Percentiles rank a stretch among this genome's conserved stretches.
These are phyloP conservation scores for Panaeolus cyanescens DNA, from an alignment of 768 basidiomycete species.

Conservation along the genomic window DNA sequence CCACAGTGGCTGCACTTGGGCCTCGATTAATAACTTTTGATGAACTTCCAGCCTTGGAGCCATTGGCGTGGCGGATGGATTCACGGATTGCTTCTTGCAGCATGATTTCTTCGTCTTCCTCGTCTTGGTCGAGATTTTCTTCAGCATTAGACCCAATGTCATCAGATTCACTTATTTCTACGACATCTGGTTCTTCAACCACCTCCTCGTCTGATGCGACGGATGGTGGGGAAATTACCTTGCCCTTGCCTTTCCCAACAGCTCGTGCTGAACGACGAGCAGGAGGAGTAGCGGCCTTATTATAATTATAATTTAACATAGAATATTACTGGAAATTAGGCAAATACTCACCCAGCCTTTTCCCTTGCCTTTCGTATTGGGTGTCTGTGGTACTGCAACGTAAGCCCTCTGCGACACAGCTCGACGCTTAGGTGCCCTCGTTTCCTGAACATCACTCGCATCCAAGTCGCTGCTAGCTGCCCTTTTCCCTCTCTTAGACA, in stretches of 20 bases:
- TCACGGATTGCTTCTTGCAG: conserved; percentile 54
- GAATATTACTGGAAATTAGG: background rate
- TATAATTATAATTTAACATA: background rate
- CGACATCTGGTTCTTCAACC: conserved; percentile 36
- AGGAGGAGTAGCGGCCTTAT: conserved; percentile 36
- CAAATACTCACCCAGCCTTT: conserved; percentile 29
- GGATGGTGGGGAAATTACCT: conserved; percentile 8
- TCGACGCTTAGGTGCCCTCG: conserved; percentile 37
- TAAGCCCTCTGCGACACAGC: conserved; percentile 32
- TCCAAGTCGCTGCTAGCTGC: conserved; percentile 23
- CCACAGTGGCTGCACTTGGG: conserved; percentile 39
- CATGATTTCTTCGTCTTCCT: conserved; percentile 55
- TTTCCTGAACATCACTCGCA: conserved; percentile 21
- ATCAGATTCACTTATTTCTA: conserved; percentile 48
- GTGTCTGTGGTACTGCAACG: conserved; percentile 32
- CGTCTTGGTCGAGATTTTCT: conserved; percentile 34
- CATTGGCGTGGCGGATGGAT: conserved; percentile 43
- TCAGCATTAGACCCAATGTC: conserved; percentile 54
- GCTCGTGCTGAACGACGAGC: conserved; percentile 17
- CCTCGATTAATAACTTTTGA: conserved; percentile 29
- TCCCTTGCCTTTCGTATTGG: conserved; percentile 26
- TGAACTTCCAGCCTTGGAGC: conserved; percentile 38
- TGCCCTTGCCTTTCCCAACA: conserved; percentile 1
- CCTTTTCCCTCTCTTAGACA: conserved; percentile 5
- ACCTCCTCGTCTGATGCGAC: conserved; percentile 36